A percentile compares a stretch with the other conserved stretches of the same genome.
These are phyloP conservation scores for Fusarium neocosmosporiellum DNA, from an alignment of 2,329 filamentous ascomycete species.

Conservation along the genomic window DNA sequence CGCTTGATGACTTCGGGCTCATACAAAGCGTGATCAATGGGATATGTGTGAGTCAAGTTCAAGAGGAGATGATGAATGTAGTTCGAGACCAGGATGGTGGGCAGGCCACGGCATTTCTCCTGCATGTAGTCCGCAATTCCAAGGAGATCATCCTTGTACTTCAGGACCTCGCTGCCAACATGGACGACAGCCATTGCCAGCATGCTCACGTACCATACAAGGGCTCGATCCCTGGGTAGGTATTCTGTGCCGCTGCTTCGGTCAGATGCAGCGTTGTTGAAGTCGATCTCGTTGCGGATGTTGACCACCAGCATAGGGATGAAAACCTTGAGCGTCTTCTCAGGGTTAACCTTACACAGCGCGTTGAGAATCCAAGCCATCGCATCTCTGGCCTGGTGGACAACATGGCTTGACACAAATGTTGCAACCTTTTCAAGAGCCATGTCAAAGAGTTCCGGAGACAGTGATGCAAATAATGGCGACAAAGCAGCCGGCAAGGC, in stretches of 20 bases:
- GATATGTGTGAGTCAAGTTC: constrained; percentile 94
- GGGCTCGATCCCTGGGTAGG: constrained; percentile 87
- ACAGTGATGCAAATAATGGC: constrained; percentile 89
- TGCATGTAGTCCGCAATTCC: constrained; percentile 97
- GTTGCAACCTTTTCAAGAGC: constrained; percentile 91
- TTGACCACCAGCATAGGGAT: constrained; percentile 90
- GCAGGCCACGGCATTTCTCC: constrained; percentile 90
- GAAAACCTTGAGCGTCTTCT: constrained; percentile 91
- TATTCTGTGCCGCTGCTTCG: constrained; percentile 94
- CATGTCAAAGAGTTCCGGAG: constrained; percentile 92
- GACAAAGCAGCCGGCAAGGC: constrained; percentile 91
- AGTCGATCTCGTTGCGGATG: constrained; percentile 96
- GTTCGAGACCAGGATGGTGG: constrained; percentile 96
- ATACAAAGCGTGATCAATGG: constrained; percentile 88
- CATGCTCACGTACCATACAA: constrained; percentile 98
- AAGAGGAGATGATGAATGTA: constrained; percentile 96
- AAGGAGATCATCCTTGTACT: constrained; percentile 89
- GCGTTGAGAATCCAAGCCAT: constrained; percentile 99
- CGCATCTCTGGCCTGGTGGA: constrained; percentile 95
- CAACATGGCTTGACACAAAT: constrained; percentile 93
- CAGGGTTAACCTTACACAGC: constrained; percentile 93
- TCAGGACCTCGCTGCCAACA: constrained; percentile 88
- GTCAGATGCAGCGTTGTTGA: constrained; percentile 95
- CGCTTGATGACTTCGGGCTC: constrained; percentile 78
- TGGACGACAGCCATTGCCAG: constrained; percentile 98